Evolutionary conservation across 2,329 filamentous ascomycete species (phyloP).

Genomic region (Phialemonium atrogriseum): DNA sequence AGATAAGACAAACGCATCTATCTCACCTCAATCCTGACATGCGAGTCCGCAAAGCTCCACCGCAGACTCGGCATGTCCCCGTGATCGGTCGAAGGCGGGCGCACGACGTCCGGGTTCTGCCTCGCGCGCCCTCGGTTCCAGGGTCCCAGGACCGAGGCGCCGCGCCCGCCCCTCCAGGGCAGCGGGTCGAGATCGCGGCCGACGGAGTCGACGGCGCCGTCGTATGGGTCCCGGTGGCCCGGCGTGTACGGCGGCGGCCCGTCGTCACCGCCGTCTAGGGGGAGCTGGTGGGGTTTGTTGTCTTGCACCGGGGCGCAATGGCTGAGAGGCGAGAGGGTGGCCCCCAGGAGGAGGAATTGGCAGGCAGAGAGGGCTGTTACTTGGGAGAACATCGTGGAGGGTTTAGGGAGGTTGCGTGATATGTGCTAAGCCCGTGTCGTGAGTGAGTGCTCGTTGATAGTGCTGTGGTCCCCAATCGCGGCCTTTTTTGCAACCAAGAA

Average conservation of each 20-base stretch:
- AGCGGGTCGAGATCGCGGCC: slow-evolving; percentile 54
- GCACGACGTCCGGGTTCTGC: slow-evolving; percentile 63
- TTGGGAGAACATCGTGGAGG: too few species aligned
- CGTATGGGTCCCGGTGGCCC: slow-evolving; percentile 51
- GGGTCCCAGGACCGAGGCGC: slow-evolving; percentile 60
- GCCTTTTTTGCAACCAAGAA: too few species aligned
- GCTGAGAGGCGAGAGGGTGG: slow-evolving; percentile 12
- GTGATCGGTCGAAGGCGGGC: slow-evolving; percentile 65
- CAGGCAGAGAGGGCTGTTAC: too few species aligned
- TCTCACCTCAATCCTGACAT: slow-evolving; percentile 51
- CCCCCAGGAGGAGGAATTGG: slow-evolving; percentile 11
- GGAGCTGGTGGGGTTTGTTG: slow-evolving; percentile 46
- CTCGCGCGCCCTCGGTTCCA: slow-evolving; percentile 60
- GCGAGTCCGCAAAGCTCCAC: slow-evolving; percentile 62
- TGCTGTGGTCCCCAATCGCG: too few species aligned
- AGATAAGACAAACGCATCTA: too few species aligned
- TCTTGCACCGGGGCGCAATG: slow-evolving; percentile 29
- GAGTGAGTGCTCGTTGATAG: too few species aligned
- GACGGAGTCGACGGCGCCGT: slow-evolving; percentile 53
- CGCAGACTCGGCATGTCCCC: slow-evolving; percentile 63
- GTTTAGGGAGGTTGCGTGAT: too few species aligned
- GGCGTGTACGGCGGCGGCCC: slow-evolving; percentile 46
- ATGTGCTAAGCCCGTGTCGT: too few species aligned
- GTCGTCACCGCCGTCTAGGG: slow-evolving; percentile 36
- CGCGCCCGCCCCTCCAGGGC: slow-evolving; percentile 55